phyloP scores from a whole-genome alignment of 176 grass and related monocot species.

The Carex parvula region DNA sequence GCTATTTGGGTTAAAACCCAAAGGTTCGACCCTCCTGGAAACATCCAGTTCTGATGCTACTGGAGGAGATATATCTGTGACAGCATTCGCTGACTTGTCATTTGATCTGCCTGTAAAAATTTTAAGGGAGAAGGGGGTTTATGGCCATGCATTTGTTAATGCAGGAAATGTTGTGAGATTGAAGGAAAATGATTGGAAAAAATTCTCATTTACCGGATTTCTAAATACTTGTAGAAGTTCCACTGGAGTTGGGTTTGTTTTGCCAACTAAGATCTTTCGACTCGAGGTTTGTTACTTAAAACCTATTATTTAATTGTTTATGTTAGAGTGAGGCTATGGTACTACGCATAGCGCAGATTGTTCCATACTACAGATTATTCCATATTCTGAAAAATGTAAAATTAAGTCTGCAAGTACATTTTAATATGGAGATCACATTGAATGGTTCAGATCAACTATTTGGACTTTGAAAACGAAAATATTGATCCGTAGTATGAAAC shows the following conservation, averaged over 20 bases:
- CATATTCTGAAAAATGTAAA: no score
- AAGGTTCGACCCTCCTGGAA: conserved; percentile 63
- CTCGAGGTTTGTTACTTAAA: conserved; percentile 62
- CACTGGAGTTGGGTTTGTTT: conserved; percentile 65
- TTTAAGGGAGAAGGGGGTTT: conserved; percentile 76
- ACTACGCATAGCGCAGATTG: no score
- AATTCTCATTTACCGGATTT: conserved; percentile 49
- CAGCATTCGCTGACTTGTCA: conserved; percentile 79
- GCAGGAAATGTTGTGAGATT: conserved; percentile 62
- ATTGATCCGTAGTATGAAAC: no score
- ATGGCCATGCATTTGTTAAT: conserved; percentile 70
- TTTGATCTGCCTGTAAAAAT: conserved; percentile 76
- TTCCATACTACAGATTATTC: no score
- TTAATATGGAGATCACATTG: no score
- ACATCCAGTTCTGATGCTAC: conserved; percentile 34
- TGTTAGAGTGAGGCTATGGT: background rate
- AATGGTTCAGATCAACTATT: no score
- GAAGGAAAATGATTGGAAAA: conserved; percentile 55
- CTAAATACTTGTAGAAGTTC: conserved; percentile 58
- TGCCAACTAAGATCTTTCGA: conserved; percentile 66
- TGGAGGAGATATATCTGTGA: conserved; percentile 61
- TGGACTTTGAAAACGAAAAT: no score
- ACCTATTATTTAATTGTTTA: background rate
- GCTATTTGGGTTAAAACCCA: conserved; percentile 62
- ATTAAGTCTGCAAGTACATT: no score